These are phyloP conservation scores for Hyphodiscus sp. DNA, from an alignment of 2,329 filamentous ascomycete genomes.

Conservation along the genomic window DNA sequence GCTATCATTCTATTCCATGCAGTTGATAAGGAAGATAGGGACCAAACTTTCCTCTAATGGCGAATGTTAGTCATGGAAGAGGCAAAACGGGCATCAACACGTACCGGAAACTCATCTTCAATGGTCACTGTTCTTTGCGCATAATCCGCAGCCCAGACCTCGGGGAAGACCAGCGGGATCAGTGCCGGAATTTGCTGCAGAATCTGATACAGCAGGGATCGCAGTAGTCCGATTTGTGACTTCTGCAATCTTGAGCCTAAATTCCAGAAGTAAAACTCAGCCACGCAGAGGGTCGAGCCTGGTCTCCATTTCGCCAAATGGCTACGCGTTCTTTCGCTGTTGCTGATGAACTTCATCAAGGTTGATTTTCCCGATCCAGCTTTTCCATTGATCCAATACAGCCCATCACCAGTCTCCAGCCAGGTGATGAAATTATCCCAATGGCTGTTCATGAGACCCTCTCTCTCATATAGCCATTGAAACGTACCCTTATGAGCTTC, in stretches of 20 bases:
- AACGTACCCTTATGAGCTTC: background rate
- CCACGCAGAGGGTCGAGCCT: slow-evolving; percentile 13
- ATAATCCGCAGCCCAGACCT: background rate
- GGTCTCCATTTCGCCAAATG: background rate
- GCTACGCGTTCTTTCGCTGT: background rate
- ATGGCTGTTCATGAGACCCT: background rate
- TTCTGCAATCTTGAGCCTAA: slow-evolving; percentile 27
- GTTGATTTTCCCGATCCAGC: background rate
- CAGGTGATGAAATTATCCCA: background rate
- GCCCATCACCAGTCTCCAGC: background rate
- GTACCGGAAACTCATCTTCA: too few species aligned
- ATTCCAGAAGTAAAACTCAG: slow-evolving; percentile 42
- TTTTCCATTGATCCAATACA: background rate
- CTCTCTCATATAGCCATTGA: background rate
- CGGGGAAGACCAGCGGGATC: background rate
- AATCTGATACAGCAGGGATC: slow-evolving; percentile 1
- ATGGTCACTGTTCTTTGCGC: too few species aligned
- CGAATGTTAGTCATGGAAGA: too few species aligned
- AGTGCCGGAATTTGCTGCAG: background rate
- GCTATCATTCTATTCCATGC: too few species aligned
- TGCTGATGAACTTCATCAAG: background rate
- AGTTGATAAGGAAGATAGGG: too few species aligned
- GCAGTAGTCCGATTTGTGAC: slow-evolving; percentile 7
- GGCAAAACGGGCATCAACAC: too few species aligned
- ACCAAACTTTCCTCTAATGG: too few species aligned